Evolutionary conservation across 164 flowering plant species (phyloP), one percentile per base, ranked within the genome.

Genomic region (Dillenia turbinata): DNA sequence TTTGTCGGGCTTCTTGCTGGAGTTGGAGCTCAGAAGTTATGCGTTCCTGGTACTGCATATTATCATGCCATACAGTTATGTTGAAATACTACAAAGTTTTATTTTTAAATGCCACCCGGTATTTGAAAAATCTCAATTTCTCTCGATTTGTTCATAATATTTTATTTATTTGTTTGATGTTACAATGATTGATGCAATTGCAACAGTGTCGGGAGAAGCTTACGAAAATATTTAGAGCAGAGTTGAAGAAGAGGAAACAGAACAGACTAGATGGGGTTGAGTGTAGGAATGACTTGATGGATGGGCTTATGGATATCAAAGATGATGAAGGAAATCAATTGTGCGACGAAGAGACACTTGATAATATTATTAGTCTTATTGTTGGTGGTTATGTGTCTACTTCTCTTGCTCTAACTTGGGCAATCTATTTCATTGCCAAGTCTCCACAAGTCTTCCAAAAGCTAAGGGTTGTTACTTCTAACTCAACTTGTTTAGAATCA

Each of bases 361-460:
- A 85, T 54, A 83, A 85, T 66, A 83, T 81, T 26, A 58, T 75
- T 1, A 70, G 71, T 66, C 62, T 81, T n/a, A 71, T 81, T 12
- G 17, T 75, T 52, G 85, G 72, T 8, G 86, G 84, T 53, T 81
- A 83, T 57, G 77, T 69, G 57, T 73, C 88, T 9, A 81, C 83
- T 55, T 16, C 82, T 26, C 66, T 77, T 22, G 57, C 79, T 8
- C 64, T 70, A 43, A 80, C 66, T 76, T 83, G 84, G 87, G 80
- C 78, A 52, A 55, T 81, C 5, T 81, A 83, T 63, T 79, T 67
- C 67, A 80, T 85, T 40, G 80, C 84, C 59, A 83, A 79, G 66
- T 78, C 12, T 61, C 87, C 83, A 0, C 15, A 75, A 47, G 85
- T 81, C 53, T 80, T 85, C 24, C 47, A 62, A 49, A 78, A 61